phyloP scores from a whole-genome alignment of 306 rosid genomes.

The Rubus idaeus region DNA sequence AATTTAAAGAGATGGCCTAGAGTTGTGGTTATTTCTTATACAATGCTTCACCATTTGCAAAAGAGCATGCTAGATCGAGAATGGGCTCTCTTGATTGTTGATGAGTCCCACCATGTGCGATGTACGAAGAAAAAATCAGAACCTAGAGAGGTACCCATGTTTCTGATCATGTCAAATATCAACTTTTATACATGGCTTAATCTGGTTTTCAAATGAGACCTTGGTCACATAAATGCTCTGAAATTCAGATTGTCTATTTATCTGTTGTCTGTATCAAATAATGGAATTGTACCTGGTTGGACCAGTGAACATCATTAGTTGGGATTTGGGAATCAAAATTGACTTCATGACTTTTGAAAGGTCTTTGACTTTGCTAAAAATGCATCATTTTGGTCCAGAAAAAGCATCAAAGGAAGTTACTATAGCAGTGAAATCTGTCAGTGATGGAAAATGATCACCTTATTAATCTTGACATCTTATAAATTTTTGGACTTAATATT shows the following conservation, averaged over 20 bases:
- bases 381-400: too few relatives aligned
- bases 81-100: conserved; percentile 86
- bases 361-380: too few relatives aligned
- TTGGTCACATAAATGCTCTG: not conserved
- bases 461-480: not conserved
- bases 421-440: not conserved
- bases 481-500: not conserved
- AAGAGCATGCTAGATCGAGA: conserved; percentile 77
- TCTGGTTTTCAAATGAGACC: not conserved
- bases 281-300: not conserved
- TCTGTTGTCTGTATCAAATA: not conserved
- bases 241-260: not conserved
- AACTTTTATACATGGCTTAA: too few relatives aligned
- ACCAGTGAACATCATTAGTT: not conserved
- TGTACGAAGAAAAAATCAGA: conserved; percentile 76
- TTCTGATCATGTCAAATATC: conserved; percentile 20
- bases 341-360: not conserved
- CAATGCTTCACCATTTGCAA: conserved; percentile 84
- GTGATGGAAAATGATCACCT: not conserved
- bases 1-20: conserved; percentile 64
- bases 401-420: too few relatives aligned
- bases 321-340: not conserved
- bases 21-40: conserved; percentile 88
- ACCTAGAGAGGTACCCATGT: conserved; percentile 70
- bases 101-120: conserved; percentile 93